These are phyloP conservation scores for Cymbidium sinense DNA, from an alignment of 106 monocot genomes.

Conservation along the genomic window DNA sequence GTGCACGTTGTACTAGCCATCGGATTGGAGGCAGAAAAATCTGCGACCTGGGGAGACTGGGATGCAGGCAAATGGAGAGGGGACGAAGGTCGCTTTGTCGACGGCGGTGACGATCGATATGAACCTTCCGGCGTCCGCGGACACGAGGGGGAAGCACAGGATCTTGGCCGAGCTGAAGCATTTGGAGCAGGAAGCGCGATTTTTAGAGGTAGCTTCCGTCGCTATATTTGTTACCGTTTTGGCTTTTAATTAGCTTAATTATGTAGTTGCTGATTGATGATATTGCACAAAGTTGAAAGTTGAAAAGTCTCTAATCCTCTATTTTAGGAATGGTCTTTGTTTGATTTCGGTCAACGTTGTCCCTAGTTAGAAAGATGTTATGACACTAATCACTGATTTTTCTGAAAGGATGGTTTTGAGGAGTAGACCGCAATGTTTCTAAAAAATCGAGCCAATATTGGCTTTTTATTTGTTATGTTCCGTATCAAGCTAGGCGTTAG, in stretches of 20 bases:
- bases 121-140: slow-evolving; percentile 11
- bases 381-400: neutral
- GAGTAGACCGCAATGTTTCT: neutral
- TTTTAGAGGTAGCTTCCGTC: slow-evolving; percentile 46
- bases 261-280: neutral
- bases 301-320: neutral
- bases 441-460: neutral
- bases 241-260: neutral
- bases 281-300: neutral
- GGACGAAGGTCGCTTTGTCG: neutral
- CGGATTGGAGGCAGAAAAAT: neutral
- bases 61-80: slow-evolving; percentile 38
- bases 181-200: slow-evolving; percentile 73
- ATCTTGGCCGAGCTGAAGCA: slow-evolving; percentile 75
- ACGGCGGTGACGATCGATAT: neutral
- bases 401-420: neutral
- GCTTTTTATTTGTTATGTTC: neutral
- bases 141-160: slow-evolving; percentile 72
- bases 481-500: too few relatives aligned
- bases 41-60: neutral
- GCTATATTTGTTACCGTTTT: neutral
- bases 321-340: neutral
- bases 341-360: neutral
- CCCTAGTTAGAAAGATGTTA: neutral
- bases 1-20: neutral